phyloP scores from a whole-genome alignment of 2,329 filamentous ascomycete genomes.

The Fusarium torulosum region DNA sequence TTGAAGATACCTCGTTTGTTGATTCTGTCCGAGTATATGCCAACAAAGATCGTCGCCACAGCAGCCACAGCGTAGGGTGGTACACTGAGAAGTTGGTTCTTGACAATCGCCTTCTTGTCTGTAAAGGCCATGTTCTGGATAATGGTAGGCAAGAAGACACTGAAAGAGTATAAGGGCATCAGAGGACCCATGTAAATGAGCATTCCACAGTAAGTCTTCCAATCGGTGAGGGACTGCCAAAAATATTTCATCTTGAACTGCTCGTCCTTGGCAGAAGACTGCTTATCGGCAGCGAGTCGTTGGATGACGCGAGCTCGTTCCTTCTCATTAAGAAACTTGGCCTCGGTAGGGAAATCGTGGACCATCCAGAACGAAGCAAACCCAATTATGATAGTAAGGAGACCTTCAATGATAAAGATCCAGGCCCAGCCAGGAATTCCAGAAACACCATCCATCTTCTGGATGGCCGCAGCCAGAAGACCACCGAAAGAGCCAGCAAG shows the following conservation, averaged over 20 bases:
- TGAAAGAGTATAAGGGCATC: conserved; percentile 80
- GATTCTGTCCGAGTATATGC: conserved; percentile 82
- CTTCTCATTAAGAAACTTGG: conserved; percentile 75
- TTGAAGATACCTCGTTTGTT: conserved; percentile 83
- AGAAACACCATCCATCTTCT: conserved; percentile 74
- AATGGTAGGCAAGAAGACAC: conserved; percentile 83
- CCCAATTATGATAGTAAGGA: conserved; percentile 77
- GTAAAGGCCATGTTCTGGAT: conserved; percentile 67
- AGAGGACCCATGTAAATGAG: conserved; percentile 83
- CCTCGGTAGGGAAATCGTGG: conserved; percentile 83
- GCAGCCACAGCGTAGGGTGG: conserved; percentile 58
- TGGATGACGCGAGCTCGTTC: conserved; percentile 80
- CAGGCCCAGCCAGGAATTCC: conserved; percentile 70
- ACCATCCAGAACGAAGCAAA: conserved; percentile 81
- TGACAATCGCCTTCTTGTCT: conserved; percentile 50
- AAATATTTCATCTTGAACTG: conserved; percentile 80
- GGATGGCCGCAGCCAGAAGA: conserved; percentile 78
- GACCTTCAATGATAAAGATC: conserved; percentile 79
- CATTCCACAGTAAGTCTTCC: conserved; percentile 84
- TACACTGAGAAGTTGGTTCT: conserved; percentile 62
- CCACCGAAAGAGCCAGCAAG: conserved; percentile 83
- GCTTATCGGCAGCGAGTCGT: conserved; percentile 77
- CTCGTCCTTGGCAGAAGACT: conserved; percentile 80
- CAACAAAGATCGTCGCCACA: conserved; percentile 53
- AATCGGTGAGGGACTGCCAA: conserved; percentile 79